Conservation (phyloP, 805 yeast genomes). For the Kazachstania martiniae region DNA sequence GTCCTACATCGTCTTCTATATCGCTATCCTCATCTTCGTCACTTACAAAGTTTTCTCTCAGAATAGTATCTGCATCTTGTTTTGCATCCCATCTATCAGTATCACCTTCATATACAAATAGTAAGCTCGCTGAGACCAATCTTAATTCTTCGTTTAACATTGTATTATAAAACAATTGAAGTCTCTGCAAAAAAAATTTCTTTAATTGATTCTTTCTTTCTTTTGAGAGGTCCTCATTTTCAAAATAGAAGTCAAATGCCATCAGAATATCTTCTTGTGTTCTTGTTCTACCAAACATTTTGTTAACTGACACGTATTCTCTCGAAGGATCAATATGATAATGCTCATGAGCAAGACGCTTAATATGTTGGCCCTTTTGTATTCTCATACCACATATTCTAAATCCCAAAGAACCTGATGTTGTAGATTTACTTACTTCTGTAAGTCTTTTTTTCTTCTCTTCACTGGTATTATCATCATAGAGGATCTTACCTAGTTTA, state of each 20-base stretch:
- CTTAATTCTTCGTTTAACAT: constrained; percentile 52
- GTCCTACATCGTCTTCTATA: constrained; percentile 9
- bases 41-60: constrained; percentile 27
- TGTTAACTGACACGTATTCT: constrained; percentile 45
- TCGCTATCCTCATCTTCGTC: constrained; percentile 24
- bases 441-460: constrained; percentile 56
- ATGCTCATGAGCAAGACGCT: constrained; percentile 12
- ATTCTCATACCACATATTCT: constrained; percentile 86
- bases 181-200: constrained; percentile 40
- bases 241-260: constrained; percentile 40
- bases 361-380: constrained; percentile 13
- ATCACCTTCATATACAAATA: constrained; percentile 69
- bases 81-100: constrained; percentile 37
- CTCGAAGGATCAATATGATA: constrained; percentile 20
- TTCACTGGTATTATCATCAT: constrained; percentile 46
- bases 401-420: constrained; percentile 67
- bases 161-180: constrained; percentile 58
- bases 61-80: constrained; percentile 32
- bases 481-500: constrained; percentile 63
- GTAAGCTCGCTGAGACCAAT: constrained; percentile 59
- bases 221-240: constrained; percentile 25
- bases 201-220: constrained; percentile 31
- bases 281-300: constrained; percentile 59
- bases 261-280: constrained; percentile 31
- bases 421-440: constrained; percentile 57